Conservation (phyloP, 345 rosid species). For the Aquilaria sinensis region DNA sequence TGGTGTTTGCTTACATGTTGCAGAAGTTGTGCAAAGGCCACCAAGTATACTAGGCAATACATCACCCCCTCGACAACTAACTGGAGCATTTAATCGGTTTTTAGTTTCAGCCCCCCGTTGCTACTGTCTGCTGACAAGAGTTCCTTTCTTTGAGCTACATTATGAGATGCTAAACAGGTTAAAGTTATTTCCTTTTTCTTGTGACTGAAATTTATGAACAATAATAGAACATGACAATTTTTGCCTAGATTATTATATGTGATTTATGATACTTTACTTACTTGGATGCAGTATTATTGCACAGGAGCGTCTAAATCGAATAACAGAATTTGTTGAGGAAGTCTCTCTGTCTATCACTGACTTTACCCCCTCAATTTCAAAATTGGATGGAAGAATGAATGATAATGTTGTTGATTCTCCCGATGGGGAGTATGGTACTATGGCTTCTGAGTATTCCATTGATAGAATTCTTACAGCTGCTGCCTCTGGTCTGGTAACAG, state of each 20-base stretch:
- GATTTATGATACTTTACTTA: slow-evolving; percentile 24
- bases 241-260: slow-evolving; percentile 1
- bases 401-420: slow-evolving; percentile 30
- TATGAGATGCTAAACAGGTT: slow-evolving; percentile 96
- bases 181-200: slow-evolving; percentile 17
- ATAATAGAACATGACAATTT: background rate
- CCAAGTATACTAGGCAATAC: slow-evolving; percentile 64
- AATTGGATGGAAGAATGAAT: slow-evolving; percentile 30
- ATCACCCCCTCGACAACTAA: slow-evolving; percentile 43
- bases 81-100: slow-evolving; percentile 64
- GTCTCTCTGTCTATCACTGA: slow-evolving; percentile 58
- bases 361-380: slow-evolving; percentile 33
- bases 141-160: slow-evolving; percentile 95
- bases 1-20: slow-evolving; percentile 87
- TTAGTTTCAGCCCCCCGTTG: slow-evolving; percentile 98
- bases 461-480: slow-evolving; percentile 75
- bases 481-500: slow-evolving; percentile 64
- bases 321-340: slow-evolving; percentile 75
- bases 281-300: slow-evolving; percentile 82
- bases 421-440: slow-evolving; percentile 30
- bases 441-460: slow-evolving; percentile 76
- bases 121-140: slow-evolving; percentile 87
- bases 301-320: slow-evolving; percentile 93
- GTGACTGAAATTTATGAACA: slow-evolving; percentile 12
- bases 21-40: slow-evolving; percentile 92